phyloP scores from a whole-genome alignment of 2,329 filamentous ascomycete species.

The Ophiocordyceps camponoti-rufipedis region DNA sequence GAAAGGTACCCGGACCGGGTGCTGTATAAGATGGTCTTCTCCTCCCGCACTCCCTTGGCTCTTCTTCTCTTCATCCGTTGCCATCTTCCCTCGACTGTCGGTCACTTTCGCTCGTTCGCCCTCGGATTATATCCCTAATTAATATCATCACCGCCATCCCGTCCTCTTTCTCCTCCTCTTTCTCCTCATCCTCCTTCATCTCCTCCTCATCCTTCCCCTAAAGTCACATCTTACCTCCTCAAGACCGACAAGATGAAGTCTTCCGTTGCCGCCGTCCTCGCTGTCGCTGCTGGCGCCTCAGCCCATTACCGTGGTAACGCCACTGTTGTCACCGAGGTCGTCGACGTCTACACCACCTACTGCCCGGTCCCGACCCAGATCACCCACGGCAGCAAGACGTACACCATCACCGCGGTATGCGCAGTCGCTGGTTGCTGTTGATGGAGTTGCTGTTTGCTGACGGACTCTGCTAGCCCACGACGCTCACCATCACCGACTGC shows the following conservation, averaged over 20 bases:
- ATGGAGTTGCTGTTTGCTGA: background rate
- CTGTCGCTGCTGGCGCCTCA: slow-evolving; percentile 31
- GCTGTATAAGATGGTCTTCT: background rate
- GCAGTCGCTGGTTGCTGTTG: background rate
- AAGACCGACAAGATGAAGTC: slow-evolving; percentile 47
- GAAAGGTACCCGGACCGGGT: background rate
- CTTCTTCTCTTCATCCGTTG: background rate
- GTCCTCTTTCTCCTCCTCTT: background rate
- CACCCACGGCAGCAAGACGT: slow-evolving; percentile 46
- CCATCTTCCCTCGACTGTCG: background rate
- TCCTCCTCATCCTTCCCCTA: slow-evolving; percentile 8
- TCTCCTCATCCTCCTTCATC: slow-evolving; percentile 3
- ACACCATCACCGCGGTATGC: slow-evolving; percentile 46
- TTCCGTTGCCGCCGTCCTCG: slow-evolving; percentile 32
- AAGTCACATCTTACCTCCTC: no score
- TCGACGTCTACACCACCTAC: slow-evolving; percentile 51
- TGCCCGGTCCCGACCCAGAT: slow-evolving; percentile 50
- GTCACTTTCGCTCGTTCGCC: slow-evolving; percentile 1
- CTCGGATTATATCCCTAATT: no score
- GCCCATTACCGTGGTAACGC: slow-evolving; percentile 23
- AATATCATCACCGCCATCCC: no score
- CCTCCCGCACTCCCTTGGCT: background rate
- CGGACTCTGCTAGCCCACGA: slow-evolving; percentile 27
- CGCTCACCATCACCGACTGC: slow-evolving; percentile 55
- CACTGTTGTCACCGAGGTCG: slow-evolving; percentile 44